These are phyloP conservation scores for Exophiala alcalophila DNA, from an alignment of 2,329 filamentous ascomycete species.

Conservation along the genomic window DNA sequence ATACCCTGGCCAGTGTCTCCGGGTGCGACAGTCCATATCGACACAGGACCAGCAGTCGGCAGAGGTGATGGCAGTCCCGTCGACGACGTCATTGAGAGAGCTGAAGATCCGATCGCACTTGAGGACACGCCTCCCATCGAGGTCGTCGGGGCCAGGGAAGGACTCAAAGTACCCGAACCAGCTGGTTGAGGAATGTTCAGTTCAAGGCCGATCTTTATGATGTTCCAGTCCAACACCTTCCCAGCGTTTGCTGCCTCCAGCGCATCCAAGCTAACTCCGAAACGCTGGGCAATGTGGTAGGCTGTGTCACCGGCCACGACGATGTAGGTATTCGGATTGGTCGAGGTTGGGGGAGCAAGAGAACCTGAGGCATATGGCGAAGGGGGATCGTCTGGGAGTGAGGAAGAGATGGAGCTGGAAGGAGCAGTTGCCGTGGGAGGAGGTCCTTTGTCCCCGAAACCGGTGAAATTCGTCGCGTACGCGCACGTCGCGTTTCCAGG, in stretches of 20 bases:
- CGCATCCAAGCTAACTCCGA: conserved; percentile 10
- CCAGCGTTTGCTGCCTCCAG: conserved; percentile 22
- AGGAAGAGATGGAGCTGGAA: too few species aligned
- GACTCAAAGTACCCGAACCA: too few species aligned
- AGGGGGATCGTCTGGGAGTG: too few species aligned
- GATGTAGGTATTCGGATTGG: conserved; percentile 20
- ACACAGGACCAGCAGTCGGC: conserved; percentile 1
- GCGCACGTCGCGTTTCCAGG: conserved; percentile 2
- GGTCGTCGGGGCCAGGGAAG: too few species aligned
- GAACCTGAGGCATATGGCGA: too few species aligned
- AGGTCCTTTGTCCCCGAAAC: not conserved
- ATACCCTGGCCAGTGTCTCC: conserved; percentile 11
- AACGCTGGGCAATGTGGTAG: conserved; percentile 17
- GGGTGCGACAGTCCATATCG: conserved; percentile 7
- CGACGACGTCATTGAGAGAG: not conserved
- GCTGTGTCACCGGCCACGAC: conserved; percentile 18
- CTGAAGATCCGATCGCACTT: too few species aligned
- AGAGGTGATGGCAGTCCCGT: not conserved
- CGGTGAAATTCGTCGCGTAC: not conserved
- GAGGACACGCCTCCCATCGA: too few species aligned
- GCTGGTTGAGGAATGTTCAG: conserved; percentile 6
- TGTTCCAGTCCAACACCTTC: conserved; percentile 13
- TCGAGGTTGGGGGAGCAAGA: too few species aligned
- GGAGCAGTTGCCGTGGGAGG: not conserved
- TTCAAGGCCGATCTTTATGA: conserved; percentile 3